Evolutionary conservation across 208 protist genomes (phyloP).

Genomic region (Acanthamoeba castellanii): DNA sequence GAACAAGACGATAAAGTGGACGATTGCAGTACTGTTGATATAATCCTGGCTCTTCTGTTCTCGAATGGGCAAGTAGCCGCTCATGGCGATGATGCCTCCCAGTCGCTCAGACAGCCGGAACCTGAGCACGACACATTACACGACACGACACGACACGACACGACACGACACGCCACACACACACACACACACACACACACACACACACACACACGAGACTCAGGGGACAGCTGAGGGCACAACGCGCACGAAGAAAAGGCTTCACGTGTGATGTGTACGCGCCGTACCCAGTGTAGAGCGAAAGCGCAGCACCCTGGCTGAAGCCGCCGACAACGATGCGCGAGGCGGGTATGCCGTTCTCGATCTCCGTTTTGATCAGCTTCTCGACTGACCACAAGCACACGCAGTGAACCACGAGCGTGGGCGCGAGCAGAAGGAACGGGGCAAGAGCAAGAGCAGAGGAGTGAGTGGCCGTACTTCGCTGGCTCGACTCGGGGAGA

Average conservation of each 20-base stretch:
- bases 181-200: too few relatives aligned
- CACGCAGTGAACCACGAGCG: background rate
- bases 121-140: background rate
- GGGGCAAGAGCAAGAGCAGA: background rate
- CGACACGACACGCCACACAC: too few relatives aligned
- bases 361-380: constrained; percentile 75
- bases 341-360: constrained; percentile 87
- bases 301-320: constrained; percentile 93
- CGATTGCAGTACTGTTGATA: background rate
- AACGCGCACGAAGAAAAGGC: background rate
- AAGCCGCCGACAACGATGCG: constrained; percentile 95
- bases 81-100: constrained; percentile 35
- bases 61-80: constrained; percentile 33
- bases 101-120: constrained; percentile 1
- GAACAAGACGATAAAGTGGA: background rate
- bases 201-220: background rate
- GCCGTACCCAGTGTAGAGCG: constrained; percentile 80
- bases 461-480: background rate
- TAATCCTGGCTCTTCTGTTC: constrained; percentile 22
- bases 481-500: constrained; percentile 64
- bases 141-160: too few relatives aligned
- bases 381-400: constrained; percentile 63
- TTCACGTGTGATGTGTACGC: background rate
- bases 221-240: too few relatives aligned
- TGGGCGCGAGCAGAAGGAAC: background rate